Base-by-base conservation (phyloP, 768 basidiomycete genomes). In the Podaxis carcinomalis region DNA sequence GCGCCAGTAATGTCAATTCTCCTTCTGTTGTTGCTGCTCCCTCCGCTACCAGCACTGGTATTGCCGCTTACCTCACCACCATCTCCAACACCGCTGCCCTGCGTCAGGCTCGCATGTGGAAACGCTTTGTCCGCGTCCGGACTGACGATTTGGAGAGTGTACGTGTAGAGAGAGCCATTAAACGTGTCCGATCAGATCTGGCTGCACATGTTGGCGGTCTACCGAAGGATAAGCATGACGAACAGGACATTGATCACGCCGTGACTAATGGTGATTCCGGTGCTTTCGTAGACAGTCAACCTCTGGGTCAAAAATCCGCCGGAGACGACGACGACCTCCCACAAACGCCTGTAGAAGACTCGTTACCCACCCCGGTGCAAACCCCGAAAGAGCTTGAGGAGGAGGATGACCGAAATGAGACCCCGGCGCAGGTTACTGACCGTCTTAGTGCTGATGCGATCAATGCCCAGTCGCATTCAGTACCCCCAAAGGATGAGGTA, bases 71-170 rank as follows among this genome's bases (percentile, higher is more conserved):
- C 72, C 79, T 96, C 62, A 93, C 92, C 2, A 82, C 85, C 1
- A 70, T 94, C 36, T 86, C 93, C 57, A 92, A 91, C 64, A 81
- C 86, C 46, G 73, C 81, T 3, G 69, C 76, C 3, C 70, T 95
- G 44, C 85, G 90, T 37, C 80, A 82, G 57, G 77, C 85, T 19
- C 82, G 86, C 47, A 77, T 84, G 1, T 96, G 93, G 93, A 90
- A 88, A 68, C 84, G 88, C 14, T 96, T 96, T 67, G 89, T 95
- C 58, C 80, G 86, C 50, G 91, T 94, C 6, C 82, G 93, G 59
- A 89, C 86, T 2, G 93, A 95, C 68, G 94, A 96, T 72, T 74
- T 95, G 54, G 88, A 95, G 76, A 93, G 92, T 66, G 87, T 88
- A 5, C 85, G 93, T 47, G 86, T 90, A 42, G 92, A 95, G 76